Evolutionary conservation across 371 early-diverging fungal species (phyloP).

Genomic region (Apophysomyces variabilis): DNA sequence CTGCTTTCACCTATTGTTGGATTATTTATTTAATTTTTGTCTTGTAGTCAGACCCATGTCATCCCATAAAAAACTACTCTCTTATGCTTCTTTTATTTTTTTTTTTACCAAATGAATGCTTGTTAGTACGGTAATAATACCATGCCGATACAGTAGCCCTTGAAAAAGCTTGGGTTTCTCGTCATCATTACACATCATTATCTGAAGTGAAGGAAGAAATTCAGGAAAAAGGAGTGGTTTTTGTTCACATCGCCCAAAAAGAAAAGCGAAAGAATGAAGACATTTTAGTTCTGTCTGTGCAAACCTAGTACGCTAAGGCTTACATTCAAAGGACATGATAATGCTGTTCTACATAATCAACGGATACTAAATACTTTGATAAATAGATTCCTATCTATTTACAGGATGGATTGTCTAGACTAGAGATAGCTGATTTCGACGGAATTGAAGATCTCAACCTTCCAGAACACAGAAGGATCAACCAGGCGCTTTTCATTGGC

Average conservation of each 20-base stretch:
- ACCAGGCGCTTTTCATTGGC: constrained; percentile 22
- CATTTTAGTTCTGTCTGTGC: neutral
- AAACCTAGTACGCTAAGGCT: too few species aligned
- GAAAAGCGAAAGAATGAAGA: neutral
- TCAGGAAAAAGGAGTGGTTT: too few species aligned
- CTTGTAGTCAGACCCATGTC: neutral
- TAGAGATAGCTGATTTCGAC: neutral
- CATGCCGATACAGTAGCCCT: neutral
- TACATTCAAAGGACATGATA: too few species aligned
- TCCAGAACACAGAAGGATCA: constrained; percentile 38
- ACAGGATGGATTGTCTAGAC: neutral
- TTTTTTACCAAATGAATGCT: constrained; percentile 3
- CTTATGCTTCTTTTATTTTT: neutral
- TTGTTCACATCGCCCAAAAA: neutral
- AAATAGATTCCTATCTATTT: too few species aligned
- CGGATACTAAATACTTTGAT: too few species aligned
- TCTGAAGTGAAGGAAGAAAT: too few species aligned
- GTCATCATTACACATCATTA: neutral
- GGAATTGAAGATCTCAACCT: constrained; percentile 29
- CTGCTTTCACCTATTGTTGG: neutral
- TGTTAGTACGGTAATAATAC: neutral
- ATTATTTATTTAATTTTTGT: neutral
- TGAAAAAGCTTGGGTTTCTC: neutral
- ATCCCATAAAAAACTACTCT: neutral
- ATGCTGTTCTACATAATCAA: too few species aligned